Percentiles rank a stretch among this genome's conserved stretches.
phyloP scores from a whole-genome alignment of 2,329 filamentous ascomycete species.

The Falciphora oryzae region DNA sequence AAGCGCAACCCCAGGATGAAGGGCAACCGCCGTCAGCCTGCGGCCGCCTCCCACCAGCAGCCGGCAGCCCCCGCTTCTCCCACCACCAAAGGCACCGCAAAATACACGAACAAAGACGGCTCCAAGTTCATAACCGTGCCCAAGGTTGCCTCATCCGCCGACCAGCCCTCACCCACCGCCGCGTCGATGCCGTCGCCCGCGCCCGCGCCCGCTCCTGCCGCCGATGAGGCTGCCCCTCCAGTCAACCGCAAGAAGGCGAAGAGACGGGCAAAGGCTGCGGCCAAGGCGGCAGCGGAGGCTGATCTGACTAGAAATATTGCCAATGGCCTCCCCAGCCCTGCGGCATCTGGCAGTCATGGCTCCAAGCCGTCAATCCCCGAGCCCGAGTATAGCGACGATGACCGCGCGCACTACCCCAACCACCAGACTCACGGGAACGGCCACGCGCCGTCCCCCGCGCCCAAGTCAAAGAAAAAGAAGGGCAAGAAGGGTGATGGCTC shows the following conservation, averaged over 20 bases:
- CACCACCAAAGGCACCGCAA: constrained; percentile 46
- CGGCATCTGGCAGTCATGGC: constrained; percentile 21
- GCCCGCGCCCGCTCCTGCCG: background rate
- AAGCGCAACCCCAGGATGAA: constrained; percentile 21
- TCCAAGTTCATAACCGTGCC: constrained; percentile 64
- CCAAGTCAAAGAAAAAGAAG: constrained; percentile 59
- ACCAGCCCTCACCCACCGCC: constrained; percentile 46
- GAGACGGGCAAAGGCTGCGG: constrained; percentile 78
- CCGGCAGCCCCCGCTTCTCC: constrained; percentile 40
- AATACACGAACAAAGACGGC: constrained; percentile 63
- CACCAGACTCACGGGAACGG: constrained; percentile 31
- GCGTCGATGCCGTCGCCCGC: constrained; percentile 27
- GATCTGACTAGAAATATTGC: constrained; percentile 20
- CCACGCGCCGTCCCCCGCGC: constrained; percentile 18
- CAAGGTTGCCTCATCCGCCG: constrained; percentile 44
- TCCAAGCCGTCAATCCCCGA: constrained; percentile 37
- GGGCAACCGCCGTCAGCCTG: constrained; percentile 26
- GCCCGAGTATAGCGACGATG: constrained; percentile 52
- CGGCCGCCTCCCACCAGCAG: constrained; percentile 15
- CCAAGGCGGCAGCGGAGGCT: constrained; percentile 52
- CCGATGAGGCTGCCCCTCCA: constrained; percentile 19
- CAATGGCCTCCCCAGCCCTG: constrained; percentile 37
- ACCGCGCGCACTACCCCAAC: constrained; percentile 36
- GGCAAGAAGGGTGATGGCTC: constrained; percentile 54
- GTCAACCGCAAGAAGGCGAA: constrained; percentile 96